Evolutionary conservation across 1,284 basidiomycete species (phyloP).

Genomic region (Cutaneotrichosporon mucoides): DNA sequence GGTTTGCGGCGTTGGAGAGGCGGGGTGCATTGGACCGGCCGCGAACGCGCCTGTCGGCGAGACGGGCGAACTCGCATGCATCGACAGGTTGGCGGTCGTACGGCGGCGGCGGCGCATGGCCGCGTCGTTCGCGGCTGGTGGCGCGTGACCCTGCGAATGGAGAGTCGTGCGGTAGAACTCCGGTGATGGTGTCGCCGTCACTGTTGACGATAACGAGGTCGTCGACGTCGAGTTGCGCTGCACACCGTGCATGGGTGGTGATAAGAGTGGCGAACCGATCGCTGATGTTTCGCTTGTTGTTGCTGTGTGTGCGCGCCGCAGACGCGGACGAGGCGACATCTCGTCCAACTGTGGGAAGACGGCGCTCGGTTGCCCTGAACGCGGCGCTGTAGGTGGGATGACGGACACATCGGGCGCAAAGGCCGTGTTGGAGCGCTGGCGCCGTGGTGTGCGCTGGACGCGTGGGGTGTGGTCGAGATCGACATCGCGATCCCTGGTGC

Average conservation of each 20-base stretch:
- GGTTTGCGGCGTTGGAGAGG: conserved; percentile 34
- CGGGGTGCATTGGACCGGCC: neutral
- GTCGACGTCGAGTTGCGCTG: too few relatives aligned
- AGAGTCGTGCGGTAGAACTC: neutral
- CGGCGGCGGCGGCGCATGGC: conserved; percentile 21
- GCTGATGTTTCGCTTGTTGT: neutral
- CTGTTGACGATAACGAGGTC: too few relatives aligned
- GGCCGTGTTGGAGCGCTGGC: neutral
- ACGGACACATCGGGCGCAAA: conserved; percentile 1
- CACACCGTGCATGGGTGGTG: too few relatives aligned
- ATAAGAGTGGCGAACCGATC: neutral
- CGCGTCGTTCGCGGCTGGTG: neutral
- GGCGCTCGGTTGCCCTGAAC: neutral
- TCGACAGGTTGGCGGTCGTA: conserved; percentile 17
- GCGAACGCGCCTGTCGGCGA: conserved; percentile 18
- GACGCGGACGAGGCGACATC: neutral
- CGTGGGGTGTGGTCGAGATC: too few relatives aligned
- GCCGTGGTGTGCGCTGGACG: neutral
- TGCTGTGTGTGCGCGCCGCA: conserved; percentile 17
- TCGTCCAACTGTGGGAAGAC: neutral
- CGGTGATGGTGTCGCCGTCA: neutral
- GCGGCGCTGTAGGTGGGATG: neutral
- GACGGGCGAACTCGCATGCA: conserved; percentile 16
- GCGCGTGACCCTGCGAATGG: neutral
- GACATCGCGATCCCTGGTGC: too few relatives aligned